Evolutionary conservation across 805 yeast genomes (phyloP), one percentile per base, ranked within the genome.

Genomic region (Saccharomycopsis fodiens): DNA sequence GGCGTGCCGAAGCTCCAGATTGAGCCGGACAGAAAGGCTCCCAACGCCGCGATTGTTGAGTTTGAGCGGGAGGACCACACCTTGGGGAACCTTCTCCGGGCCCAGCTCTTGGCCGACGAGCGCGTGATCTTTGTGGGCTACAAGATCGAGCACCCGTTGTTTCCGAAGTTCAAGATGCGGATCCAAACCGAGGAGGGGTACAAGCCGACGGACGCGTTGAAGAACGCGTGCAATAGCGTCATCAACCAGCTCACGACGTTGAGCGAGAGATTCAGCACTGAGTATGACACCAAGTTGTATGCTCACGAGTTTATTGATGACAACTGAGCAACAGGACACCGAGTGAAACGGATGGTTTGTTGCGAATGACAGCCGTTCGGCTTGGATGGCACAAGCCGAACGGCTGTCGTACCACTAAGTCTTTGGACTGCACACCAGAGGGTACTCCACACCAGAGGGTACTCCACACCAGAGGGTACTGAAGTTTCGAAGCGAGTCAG

Each of bases 51-150:
- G 39, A 78, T 89, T 50, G 75, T 93, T 55, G 87, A 86, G 52
- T 87, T 93, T 55, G 97, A 93, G 64, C 82, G 96, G 61, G 99
- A 93, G 64, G 99, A 93, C 63, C 99, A 93, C 61, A 93, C 99
- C 3, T 71, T 93, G 49, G 98, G 96, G 22, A 93, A 93, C 62
- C 64, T 93, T 56, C 72, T 93, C 50, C 76, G 95, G 60, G 80
- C 89, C 23, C 96, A 91, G 61, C 75, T 93, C 46, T 72, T 87
- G 51, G 80, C 79, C 58, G 97, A 93, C 62, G 79, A 80, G 41
- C 79, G 81, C 54, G 99, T 93, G n/a, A 62, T 93, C 30, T 93
- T 89, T 62, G 97, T 95, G 37, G 98, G 97, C 30, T 93, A 93
- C 72, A 93, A 93, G 63, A 88, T 93, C 37, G 97, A 93, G 66